Conservation (phyloP, 169 alveolate genomes). For the Cryptosporidium ubiquitum region DNA sequence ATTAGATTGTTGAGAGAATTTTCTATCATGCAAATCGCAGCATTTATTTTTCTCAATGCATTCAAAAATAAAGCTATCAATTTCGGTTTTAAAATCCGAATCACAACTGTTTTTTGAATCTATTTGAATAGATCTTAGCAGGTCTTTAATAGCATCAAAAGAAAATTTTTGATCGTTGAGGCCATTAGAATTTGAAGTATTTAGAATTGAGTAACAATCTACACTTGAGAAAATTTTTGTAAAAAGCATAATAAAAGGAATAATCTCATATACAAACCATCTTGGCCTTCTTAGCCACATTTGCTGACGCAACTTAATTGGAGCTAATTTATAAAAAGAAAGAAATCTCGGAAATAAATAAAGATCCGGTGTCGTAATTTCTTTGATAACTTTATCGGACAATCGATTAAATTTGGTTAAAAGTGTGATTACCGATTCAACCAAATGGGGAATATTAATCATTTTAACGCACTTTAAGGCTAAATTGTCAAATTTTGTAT, state of each 20-base stretch:
- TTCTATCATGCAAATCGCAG: neutral
- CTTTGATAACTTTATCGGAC: slow-evolving; percentile 42
- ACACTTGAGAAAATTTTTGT: slow-evolving; percentile 34
- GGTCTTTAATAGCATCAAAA: neutral
- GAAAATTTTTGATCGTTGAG: neutral
- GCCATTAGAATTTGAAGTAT: neutral
- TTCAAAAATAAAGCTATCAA: slow-evolving; percentile 19
- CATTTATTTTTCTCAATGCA: neutral
- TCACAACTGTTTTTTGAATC: neutral
- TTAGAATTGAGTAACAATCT: slow-evolving; percentile 30
- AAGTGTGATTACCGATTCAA: slow-evolving; percentile 19
- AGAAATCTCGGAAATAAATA: slow-evolving; percentile 52
- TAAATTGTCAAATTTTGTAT: slow-evolving; percentile 32
- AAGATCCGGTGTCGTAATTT: slow-evolving; percentile 51
- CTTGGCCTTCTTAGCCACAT: slow-evolving; percentile 71
- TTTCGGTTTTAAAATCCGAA: neutral
- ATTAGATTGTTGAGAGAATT: slow-evolving; percentile 26
- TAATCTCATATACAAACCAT: slow-evolving; percentile 61
- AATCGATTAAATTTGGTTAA: slow-evolving; percentile 31
- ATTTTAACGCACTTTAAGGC: slow-evolving; percentile 35
- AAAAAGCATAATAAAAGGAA: slow-evolving; percentile 50
- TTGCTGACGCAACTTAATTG: slow-evolving; percentile 66
- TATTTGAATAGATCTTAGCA: slow-evolving; percentile 1
- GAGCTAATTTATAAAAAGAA: slow-evolving; percentile 57
- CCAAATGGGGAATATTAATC: slow-evolving; percentile 59